These are phyloP conservation scores for Cercospora nicotianae DNA, from an alignment of 2,329 filamentous ascomycete genomes.

Conservation along the genomic window DNA sequence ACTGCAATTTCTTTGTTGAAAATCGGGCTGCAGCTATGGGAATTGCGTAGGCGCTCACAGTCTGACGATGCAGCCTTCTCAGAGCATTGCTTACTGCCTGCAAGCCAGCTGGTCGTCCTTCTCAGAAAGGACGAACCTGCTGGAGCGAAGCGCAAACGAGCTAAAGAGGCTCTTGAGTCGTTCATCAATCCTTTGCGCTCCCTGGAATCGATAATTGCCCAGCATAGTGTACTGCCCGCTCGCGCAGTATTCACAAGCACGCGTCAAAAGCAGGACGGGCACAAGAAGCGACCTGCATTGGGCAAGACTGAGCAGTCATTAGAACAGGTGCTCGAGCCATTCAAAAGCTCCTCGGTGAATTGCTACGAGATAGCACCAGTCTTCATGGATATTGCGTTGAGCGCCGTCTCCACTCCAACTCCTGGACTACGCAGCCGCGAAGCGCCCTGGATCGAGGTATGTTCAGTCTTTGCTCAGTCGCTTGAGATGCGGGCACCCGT, in stretches of 20 bases:
- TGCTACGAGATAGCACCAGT: slow-evolving; percentile 20
- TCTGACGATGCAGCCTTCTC: slow-evolving; percentile 34
- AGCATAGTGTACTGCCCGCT: slow-evolving; percentile 46
- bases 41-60: slow-evolving; percentile 25
- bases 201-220: slow-evolving; percentile 39
- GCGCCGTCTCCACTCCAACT: slow-evolving; percentile 43
- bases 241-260: slow-evolving; percentile 40
- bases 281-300: not conserved
- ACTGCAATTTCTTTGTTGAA: slow-evolving; percentile 14
- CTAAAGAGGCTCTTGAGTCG: not conserved
- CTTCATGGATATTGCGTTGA: slow-evolving; percentile 46
- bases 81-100: slow-evolving; percentile 30
- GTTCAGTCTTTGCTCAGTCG: not conserved
- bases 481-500: not conserved
- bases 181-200: not conserved
- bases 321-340: slow-evolving; percentile 1
- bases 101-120: slow-evolving; percentile 20
- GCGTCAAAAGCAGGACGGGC: slow-evolving; percentile 14
- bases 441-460: slow-evolving; percentile 46
- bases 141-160: slow-evolving; percentile 27
- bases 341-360: slow-evolving; percentile 8
- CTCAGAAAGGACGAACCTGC: not conserved
- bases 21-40: slow-evolving; percentile 33
- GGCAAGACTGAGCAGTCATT: not conserved
- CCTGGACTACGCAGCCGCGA: slow-evolving; percentile 44